Conservation (phyloP, 768 basidiomycete species). For the Russula vinacea region DNA sequence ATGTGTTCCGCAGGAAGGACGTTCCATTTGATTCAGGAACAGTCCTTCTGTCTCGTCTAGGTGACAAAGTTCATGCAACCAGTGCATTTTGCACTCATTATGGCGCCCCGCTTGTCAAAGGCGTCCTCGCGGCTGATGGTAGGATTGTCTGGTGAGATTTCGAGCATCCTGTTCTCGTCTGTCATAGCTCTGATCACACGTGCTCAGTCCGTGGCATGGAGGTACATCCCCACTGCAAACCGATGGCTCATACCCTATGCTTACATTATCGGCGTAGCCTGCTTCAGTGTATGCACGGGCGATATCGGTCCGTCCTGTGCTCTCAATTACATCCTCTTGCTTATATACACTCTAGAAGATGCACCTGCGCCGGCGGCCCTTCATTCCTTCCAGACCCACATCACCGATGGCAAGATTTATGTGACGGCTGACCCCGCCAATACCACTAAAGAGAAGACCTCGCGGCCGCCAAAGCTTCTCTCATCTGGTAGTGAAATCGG, state of each 20-base stretch:
- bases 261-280: slow-evolving; percentile 47
- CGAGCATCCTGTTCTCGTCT: neutral
- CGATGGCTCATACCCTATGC: neutral
- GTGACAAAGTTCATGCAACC: slow-evolving; percentile 72
- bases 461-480: slow-evolving; percentile 56
- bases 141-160: slow-evolving; percentile 67
- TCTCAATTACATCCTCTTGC: slow-evolving; percentile 23
- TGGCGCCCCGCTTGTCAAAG: slow-evolving; percentile 82
- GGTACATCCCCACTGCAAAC: slow-evolving; percentile 43
- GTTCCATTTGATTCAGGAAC: slow-evolving; percentile 75
- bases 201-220: slow-evolving; percentile 78
- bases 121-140: slow-evolving; percentile 74
- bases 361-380: slow-evolving; percentile 79
- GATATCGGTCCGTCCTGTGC: slow-evolving; percentile 58
- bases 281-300: slow-evolving; percentile 82
- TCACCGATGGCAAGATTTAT: slow-evolving; percentile 69
- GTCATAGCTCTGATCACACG: slow-evolving; percentile 7
- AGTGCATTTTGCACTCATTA: slow-evolving; percentile 90
- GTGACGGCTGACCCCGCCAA: slow-evolving; percentile 66
- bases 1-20: slow-evolving; percentile 59
- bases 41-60: slow-evolving; percentile 72
- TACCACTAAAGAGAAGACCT: slow-evolving; percentile 64
- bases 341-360: slow-evolving; percentile 56
- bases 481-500: slow-evolving; percentile 46
- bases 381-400: slow-evolving; percentile 69